phyloP scores from a whole-genome alignment of 225 moss, liverwort and hornwort species.

The Rhytidiadelphus loreus region DNA sequence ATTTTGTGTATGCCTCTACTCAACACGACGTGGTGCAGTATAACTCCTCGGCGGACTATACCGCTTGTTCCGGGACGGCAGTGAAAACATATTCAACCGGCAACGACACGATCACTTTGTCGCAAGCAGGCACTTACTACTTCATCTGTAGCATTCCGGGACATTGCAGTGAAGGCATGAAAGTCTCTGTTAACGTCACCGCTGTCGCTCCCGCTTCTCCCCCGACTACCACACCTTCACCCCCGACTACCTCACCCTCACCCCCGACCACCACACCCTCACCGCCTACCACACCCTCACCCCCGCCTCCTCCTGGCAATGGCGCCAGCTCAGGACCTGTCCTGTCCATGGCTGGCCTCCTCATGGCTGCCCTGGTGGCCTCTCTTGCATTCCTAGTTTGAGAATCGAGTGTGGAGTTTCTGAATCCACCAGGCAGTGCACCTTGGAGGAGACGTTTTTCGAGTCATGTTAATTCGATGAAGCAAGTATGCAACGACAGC shows the following conservation, averaged over 20 bases:
- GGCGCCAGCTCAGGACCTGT: constrained; percentile 7
- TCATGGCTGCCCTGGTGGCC: constrained; percentile 10
- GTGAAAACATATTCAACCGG: not conserved
- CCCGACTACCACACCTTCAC: not conserved
- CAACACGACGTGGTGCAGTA: not conserved
- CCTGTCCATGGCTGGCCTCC: constrained; percentile 8
- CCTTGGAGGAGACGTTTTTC: not conserved
- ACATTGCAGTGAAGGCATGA: not conserved
- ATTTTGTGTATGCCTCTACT: not conserved
- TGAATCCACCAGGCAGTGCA: not conserved
- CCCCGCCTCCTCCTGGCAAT: not conserved
- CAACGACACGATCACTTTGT: not conserved
- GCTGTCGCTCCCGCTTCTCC: not conserved
- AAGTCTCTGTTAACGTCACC: not conserved
- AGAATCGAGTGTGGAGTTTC: not conserved
- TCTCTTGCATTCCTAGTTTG: not conserved
- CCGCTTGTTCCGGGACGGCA: not conserved
- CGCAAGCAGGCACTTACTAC: not conserved
- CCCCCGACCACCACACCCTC: not conserved
- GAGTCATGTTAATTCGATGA: not conserved
- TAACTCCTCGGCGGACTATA: not conserved
- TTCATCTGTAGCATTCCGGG: not conserved
- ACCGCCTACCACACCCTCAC: not conserved
- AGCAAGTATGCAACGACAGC: not conserved
- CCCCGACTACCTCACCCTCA: not conserved